Conservation (phyloP, 2,329 filamentous ascomycete genomes). For the Dryadomyces quercivorus region DNA sequence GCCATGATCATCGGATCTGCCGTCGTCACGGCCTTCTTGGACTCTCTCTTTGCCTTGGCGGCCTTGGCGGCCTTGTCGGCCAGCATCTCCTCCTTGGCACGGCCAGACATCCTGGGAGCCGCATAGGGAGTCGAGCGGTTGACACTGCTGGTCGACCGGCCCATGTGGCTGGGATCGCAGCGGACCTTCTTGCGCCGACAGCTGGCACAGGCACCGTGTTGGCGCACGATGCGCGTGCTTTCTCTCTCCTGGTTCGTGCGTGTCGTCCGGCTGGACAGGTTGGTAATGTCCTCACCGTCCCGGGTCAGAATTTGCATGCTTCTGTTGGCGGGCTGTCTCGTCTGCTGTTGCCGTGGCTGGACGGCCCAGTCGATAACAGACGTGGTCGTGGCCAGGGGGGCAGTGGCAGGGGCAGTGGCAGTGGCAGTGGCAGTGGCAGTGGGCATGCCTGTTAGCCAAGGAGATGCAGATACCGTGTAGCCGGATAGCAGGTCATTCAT, state of each 20-base stretch:
- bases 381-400: constrained; percentile 3
- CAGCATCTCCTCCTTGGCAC: constrained; percentile 4
- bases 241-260: constrained; percentile 58
- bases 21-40: constrained; percentile 5
- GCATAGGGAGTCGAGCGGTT: constrained; percentile 8
- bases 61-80: constrained; percentile 6
- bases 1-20: constrained; percentile 2
- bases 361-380: too few species aligned
- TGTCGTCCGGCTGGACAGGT: constrained; percentile 47
- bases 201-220: constrained; percentile 53
- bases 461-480: background rate
- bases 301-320: constrained; percentile 56
- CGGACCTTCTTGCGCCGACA: constrained; percentile 53
- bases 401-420: background rate
- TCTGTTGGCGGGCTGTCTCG: background rate
- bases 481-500: too few species aligned
- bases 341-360: background rate
- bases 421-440: background rate
- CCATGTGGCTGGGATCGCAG: constrained; percentile 46
- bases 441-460: constrained; percentile 3
- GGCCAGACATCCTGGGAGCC: constrained; percentile 5
- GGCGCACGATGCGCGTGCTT: constrained; percentile 53
- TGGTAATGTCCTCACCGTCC: constrained; percentile 50
- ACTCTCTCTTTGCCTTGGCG: constrained; percentile 5
- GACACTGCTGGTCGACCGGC: background rate